These are phyloP conservation scores for Leccinum fibrillosum DNA, from an alignment of 768 basidiomycete genomes.

Conservation along the genomic window DNA sequence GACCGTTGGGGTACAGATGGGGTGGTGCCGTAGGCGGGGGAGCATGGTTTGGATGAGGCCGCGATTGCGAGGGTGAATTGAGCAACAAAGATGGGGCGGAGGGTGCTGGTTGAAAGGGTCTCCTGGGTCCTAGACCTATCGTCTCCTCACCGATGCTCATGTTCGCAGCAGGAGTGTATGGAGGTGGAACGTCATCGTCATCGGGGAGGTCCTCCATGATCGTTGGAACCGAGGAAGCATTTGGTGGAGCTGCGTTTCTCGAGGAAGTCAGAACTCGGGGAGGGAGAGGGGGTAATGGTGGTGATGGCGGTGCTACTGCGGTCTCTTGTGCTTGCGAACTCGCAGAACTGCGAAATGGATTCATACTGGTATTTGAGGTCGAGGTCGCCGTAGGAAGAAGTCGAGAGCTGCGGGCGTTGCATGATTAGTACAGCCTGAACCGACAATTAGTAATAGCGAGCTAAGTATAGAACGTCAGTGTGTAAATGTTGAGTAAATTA, in stretches of 20 bases:
- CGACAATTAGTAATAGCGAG: no score
- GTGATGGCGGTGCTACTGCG: background rate
- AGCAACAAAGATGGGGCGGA: conserved; percentile 2
- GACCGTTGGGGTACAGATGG: background rate
- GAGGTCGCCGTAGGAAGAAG: background rate
- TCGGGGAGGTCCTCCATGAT: conserved; percentile 11
- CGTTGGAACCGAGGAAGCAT: no score
- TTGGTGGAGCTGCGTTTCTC: background rate
- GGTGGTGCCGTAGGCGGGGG: background rate
- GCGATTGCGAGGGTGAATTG: background rate
- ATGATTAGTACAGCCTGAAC: no score
- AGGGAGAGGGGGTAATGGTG: conserved; percentile 3
- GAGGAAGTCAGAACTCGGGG: background rate
- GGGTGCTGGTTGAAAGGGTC: conserved; percentile 56
- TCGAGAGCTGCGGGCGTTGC: background rate
- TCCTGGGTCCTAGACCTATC: conserved; percentile 55
- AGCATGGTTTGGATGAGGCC: background rate
- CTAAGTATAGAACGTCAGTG: no score
- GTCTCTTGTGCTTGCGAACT: background rate
- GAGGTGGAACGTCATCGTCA: conserved; percentile 62
- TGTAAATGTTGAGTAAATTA: no score
- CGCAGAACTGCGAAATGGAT: conserved; percentile 16
- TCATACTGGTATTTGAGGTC: conserved; percentile 13
- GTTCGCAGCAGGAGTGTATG: conserved; percentile 62
- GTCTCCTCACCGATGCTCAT: conserved; percentile 61